Evolutionary conservation across 2,329 filamentous ascomycete genomes (phyloP).

Genomic region (Fusarium vanettenii): DNA sequence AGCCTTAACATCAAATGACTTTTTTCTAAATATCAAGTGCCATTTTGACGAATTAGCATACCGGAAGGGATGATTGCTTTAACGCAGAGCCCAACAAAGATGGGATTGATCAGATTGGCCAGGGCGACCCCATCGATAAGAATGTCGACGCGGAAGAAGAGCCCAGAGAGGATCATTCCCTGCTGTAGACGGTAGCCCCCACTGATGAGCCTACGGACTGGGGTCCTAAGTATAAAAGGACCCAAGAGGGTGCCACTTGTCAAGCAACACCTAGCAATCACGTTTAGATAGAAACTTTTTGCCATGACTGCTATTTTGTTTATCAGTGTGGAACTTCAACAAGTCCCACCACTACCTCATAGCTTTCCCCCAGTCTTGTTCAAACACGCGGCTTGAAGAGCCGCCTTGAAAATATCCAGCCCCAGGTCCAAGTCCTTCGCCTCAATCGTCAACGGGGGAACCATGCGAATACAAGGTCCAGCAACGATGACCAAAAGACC

Average conservation of each 20-base stretch:
- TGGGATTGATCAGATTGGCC: too few relatives aligned
- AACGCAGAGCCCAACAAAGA: too few relatives aligned
- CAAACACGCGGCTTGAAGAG: background rate
- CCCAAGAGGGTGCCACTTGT: background rate
- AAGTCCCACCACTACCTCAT: background rate
- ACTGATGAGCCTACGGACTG: too few relatives aligned
- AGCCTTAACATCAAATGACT: too few relatives aligned
- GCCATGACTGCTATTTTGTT: background rate
- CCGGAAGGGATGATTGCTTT: too few relatives aligned
- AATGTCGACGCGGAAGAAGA: too few relatives aligned
- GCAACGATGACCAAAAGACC: conserved; percentile 4
- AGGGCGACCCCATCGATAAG: too few relatives aligned
- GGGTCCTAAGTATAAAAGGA: background rate
- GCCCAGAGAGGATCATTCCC: too few relatives aligned
- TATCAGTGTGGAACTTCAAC: background rate
- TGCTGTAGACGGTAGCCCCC: too few relatives aligned
- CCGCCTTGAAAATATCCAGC: background rate
- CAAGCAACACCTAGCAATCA: background rate
- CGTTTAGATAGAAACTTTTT: background rate
- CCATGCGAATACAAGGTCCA: conserved; percentile 2
- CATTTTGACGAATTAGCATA: too few relatives aligned
- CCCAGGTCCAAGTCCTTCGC: background rate
- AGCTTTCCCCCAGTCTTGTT: background rate
- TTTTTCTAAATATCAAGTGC: too few relatives aligned
- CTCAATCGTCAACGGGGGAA: conserved; percentile 5